These are phyloP conservation scores for Penicillium manginii DNA, from an alignment of 495 filamentous ascomycete species.

Conservation along the genomic window DNA sequence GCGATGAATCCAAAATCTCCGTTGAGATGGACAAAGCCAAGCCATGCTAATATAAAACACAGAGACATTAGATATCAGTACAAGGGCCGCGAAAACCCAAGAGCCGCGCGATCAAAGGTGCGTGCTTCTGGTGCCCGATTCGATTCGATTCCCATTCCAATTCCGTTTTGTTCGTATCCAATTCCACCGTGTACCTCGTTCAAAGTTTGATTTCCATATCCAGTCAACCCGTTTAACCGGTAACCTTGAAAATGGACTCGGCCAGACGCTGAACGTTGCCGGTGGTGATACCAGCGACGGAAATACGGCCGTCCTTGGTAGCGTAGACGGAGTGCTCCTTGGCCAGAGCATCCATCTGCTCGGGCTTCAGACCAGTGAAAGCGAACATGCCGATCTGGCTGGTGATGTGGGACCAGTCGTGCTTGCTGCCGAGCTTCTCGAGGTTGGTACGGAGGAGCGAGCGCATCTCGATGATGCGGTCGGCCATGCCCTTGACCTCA, in stretches of 20 bases:
- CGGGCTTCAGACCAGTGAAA: constrained; percentile 89
- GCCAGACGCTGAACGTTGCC: constrained; percentile 93
- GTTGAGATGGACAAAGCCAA: constrained; percentile 33
- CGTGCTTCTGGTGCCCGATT: background rate
- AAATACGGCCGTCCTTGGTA: constrained; percentile 96
- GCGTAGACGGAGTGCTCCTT: constrained; percentile 99
- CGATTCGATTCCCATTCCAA: constrained; percentile 1
- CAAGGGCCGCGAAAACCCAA: constrained; percentile 21
- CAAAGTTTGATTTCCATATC: constrained; percentile 10
- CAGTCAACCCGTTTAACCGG: constrained; percentile 50
- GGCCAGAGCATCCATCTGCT: constrained; percentile 90
- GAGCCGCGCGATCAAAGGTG: background rate
- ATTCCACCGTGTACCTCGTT: constrained; percentile 9
- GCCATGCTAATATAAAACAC: constrained; percentile 33
- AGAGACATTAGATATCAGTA: constrained; percentile 41
- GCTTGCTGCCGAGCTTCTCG: constrained; percentile 89
- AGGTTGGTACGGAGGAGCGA: constrained; percentile 90
- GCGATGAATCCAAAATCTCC: constrained; percentile 30
- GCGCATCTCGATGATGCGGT: constrained; percentile 98
- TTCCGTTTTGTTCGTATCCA: constrained; percentile 18
- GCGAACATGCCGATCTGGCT: constrained; percentile 99
- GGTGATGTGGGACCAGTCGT: constrained; percentile 98
- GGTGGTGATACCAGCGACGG: constrained; percentile 92
- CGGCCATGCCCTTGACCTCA: constrained; percentile 98
- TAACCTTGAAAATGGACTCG: constrained; percentile 94